Percentiles rank a stretch among this genome's conserved stretches.
Evolutionary conservation across 2,329 filamentous ascomycete species (phyloP).

Genomic region (Botryotinia convoluta): DNA sequence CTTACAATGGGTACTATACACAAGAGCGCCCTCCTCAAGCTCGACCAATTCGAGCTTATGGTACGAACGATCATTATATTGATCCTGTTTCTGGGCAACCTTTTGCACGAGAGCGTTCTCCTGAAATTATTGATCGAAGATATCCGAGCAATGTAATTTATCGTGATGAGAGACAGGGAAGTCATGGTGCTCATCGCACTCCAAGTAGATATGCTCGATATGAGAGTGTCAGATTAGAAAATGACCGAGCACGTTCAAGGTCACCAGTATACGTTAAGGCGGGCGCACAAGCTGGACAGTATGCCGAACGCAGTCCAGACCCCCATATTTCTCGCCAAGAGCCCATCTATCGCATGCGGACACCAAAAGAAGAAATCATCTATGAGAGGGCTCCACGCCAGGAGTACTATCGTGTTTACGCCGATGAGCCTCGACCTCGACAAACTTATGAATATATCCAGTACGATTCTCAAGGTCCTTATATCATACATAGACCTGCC

Average conservation of each 20-base stretch:
- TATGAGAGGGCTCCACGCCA: conserved; percentile 38
- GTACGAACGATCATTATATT: conserved; percentile 33
- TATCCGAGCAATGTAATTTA: conserved; percentile 39
- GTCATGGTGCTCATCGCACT: conserved; percentile 32
- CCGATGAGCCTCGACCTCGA: conserved; percentile 36
- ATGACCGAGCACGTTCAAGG: conserved; percentile 38
- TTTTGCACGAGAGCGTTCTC: conserved; percentile 33
- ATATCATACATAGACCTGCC: conserved; percentile 46
- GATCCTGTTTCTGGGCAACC: conserved; percentile 24
- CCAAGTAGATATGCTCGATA: conserved; percentile 39
- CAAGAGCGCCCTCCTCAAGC: conserved; percentile 27
- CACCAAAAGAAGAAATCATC: conserved; percentile 33
- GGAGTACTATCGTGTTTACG: conserved; percentile 40
- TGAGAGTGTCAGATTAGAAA: conserved; percentile 38
- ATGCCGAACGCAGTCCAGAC: conserved; percentile 38
- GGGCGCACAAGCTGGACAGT: conserved; percentile 32
- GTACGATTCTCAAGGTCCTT: conserved; percentile 47
- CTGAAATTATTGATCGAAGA: conserved; percentile 37
- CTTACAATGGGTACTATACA: conserved; percentile 25
- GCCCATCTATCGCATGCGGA: conserved; percentile 36
- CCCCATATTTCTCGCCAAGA: conserved; percentile 32
- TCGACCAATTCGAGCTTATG: conserved; percentile 28
- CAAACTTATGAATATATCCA: conserved; percentile 46
- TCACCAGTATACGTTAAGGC: conserved; percentile 40
- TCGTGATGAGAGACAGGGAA: conserved; percentile 37